Conservation (phyloP, 1,284 basidiomycete genomes). For the Cutaneotrichosporon mucoides region DNA sequence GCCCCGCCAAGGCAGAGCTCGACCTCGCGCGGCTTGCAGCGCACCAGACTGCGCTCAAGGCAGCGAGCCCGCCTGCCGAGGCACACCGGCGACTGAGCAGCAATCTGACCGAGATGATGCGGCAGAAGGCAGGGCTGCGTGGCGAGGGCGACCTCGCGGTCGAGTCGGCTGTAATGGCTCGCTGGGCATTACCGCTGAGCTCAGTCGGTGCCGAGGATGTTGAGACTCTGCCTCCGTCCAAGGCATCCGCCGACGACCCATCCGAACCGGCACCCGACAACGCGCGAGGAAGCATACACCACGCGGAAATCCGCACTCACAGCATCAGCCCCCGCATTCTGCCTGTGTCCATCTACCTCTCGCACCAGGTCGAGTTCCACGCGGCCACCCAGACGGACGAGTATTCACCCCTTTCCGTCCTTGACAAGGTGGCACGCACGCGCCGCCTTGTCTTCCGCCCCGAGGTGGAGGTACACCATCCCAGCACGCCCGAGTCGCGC, state of each 20-base stretch:
- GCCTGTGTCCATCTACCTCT: slow-evolving; percentile 69
- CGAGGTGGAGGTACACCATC: slow-evolving; percentile 61
- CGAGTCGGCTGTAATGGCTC: slow-evolving; percentile 58
- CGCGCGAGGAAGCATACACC: slow-evolving; percentile 60
- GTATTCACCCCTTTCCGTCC: slow-evolving; percentile 66
- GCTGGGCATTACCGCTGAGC: slow-evolving; percentile 61
- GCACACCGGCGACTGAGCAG: slow-evolving; percentile 23
- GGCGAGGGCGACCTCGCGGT: slow-evolving; percentile 53
- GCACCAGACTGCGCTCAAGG: background rate
- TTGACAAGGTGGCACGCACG: slow-evolving; percentile 61
- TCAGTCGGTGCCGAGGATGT: slow-evolving; percentile 45
- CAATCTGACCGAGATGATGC: slow-evolving; percentile 45
- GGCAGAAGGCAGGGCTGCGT: slow-evolving; percentile 17
- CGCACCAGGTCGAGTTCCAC: slow-evolving; percentile 74
- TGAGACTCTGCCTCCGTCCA: background rate
- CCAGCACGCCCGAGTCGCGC: slow-evolving; percentile 12
- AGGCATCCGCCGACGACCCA: too few species aligned
- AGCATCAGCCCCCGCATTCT: slow-evolving; percentile 59
- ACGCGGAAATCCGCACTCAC: slow-evolving; percentile 73
- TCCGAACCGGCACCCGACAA: background rate
- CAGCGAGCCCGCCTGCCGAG: background rate
- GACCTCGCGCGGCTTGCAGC: slow-evolving; percentile 28
- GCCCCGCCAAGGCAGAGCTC: slow-evolving; percentile 17
- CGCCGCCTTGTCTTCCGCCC: slow-evolving; percentile 64
- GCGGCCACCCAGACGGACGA: slow-evolving; percentile 67